Conservation (phyloP, 2,329 filamentous ascomycete species). For the Rhytidhysteron rufulum region DNA sequence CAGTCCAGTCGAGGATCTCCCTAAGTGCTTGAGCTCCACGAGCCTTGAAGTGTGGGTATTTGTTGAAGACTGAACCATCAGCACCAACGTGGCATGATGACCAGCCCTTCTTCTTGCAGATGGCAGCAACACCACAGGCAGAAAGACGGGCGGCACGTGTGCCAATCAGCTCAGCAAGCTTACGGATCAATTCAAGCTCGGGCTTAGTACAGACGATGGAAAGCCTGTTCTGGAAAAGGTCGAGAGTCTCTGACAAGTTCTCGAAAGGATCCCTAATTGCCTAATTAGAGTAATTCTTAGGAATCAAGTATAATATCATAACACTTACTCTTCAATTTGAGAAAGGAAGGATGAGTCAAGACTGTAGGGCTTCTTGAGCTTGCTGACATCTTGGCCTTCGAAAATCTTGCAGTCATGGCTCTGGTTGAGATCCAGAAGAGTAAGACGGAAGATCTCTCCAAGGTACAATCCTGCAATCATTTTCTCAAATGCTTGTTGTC, state of each 20-base stretch:
- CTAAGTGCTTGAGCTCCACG: constrained; percentile 84
- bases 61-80: constrained; percentile 97
- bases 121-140: constrained; percentile 90
- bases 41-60: constrained; percentile 97
- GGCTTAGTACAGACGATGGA: constrained; percentile 65
- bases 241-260: constrained; percentile 84
- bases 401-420: constrained; percentile 63
- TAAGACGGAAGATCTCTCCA: constrained; percentile 88
- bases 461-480: constrained; percentile 96
- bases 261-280: constrained; percentile 78
- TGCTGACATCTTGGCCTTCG: constrained; percentile 72
- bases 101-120: constrained; percentile 94
- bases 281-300: neutral
- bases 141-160: constrained; percentile 91
- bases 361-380: constrained; percentile 80
- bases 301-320: neutral
- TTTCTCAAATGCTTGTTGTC: constrained; percentile 95
- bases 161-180: constrained; percentile 88
- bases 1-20: constrained; percentile 93
- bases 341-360: constrained; percentile 93
- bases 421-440: constrained; percentile 81
- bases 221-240: constrained; percentile 75
- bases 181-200: constrained; percentile 85
- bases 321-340: constrained; percentile 68
- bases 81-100: constrained; percentile 88